These are phyloP conservation scores for Jasminum sambac DNA, from an alignment of 257 asterid genomes.

Conservation along the genomic window DNA sequence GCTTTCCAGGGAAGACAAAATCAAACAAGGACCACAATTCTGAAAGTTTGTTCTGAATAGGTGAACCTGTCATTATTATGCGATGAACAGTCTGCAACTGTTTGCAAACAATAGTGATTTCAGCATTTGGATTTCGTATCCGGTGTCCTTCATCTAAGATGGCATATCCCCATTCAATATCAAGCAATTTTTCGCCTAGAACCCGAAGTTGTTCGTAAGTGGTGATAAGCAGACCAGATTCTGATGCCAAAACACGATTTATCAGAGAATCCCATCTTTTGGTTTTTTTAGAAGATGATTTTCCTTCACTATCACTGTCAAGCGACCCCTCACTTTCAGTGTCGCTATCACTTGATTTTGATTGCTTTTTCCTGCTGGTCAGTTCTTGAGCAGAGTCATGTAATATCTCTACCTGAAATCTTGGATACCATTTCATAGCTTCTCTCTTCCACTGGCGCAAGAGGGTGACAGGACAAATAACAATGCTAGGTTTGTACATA, in stretches of 20 bases:
- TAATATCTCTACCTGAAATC: slow-evolving; percentile 76
- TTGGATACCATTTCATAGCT: slow-evolving; percentile 84
- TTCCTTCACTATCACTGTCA: slow-evolving; percentile 59
- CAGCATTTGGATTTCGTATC: slow-evolving; percentile 96
- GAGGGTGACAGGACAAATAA: slow-evolving; percentile 92
- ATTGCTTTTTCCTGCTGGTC: slow-evolving; percentile 49
- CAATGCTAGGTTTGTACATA: slow-evolving; percentile 88
- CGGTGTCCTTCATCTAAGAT: slow-evolving; percentile 97
- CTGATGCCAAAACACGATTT: slow-evolving; percentile 74
- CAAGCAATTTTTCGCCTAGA: slow-evolving; percentile 75
- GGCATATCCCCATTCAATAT: slow-evolving; percentile 95
- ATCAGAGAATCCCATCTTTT: slow-evolving; percentile 81
- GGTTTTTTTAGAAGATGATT: slow-evolving; percentile 40
- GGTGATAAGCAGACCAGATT: slow-evolving; percentile 83
- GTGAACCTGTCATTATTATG: slow-evolving; percentile 92
- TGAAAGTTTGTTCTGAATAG: slow-evolving; percentile 93
- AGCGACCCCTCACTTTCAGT: slow-evolving; percentile 59
- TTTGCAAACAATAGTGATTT: slow-evolving; percentile 91
- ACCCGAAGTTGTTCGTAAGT: slow-evolving; percentile 94
- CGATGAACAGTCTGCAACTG: slow-evolving; percentile 99
- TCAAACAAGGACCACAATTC: slow-evolving; percentile 99
- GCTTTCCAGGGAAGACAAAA: slow-evolving; percentile 95
- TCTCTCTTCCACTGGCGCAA: slow-evolving; percentile 94
- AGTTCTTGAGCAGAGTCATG: slow-evolving; percentile 84
- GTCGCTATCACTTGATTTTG: slow-evolving; percentile 61